Conservation (phyloP, 2,329 filamentous ascomycete genomes). For the Xylariaceae sp. region DNA sequence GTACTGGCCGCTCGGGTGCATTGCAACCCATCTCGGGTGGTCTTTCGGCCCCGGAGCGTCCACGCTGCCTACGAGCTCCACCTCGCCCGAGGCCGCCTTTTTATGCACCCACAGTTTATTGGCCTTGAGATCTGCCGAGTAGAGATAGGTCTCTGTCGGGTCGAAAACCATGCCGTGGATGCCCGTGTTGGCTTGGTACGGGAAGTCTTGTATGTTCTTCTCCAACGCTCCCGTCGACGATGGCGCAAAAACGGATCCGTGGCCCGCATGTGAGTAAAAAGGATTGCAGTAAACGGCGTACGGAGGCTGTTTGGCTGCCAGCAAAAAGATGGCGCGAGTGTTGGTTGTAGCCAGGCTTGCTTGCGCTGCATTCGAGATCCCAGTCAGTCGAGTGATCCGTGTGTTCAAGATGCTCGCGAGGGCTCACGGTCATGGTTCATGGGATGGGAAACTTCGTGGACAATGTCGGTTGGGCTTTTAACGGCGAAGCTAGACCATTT, state of each 20-base stretch:
- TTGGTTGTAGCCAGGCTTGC: constrained; percentile 70
- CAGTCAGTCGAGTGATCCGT: constrained; percentile 10
- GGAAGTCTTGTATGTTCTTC: constrained; percentile 68
- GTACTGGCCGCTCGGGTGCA: constrained; percentile 74
- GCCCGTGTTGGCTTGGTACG: constrained; percentile 66
- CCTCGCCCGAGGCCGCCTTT: constrained; percentile 59
- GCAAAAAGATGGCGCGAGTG: constrained; percentile 84
- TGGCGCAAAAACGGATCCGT: constrained; percentile 73
- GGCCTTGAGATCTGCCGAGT: constrained; percentile 73
- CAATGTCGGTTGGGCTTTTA: constrained; percentile 70
- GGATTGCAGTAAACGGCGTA: constrained; percentile 86
- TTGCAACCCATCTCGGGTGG: constrained; percentile 85
- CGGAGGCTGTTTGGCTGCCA: constrained; percentile 73
- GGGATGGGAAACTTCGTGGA: constrained; percentile 70
- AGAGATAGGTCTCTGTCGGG: constrained; percentile 69
- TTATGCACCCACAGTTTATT: constrained; percentile 85
- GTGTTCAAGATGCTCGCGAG: neutral
- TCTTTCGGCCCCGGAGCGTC: constrained; percentile 69
- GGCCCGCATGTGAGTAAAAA: constrained; percentile 83
- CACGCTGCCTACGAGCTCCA: constrained; percentile 69
- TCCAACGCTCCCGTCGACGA: constrained; percentile 56
- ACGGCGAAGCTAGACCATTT: constrained; percentile 85
- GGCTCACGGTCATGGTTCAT: constrained; percentile 72
- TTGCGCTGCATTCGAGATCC: constrained; percentile 47
- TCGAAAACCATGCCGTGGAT: constrained; percentile 85